Evolutionary conservation across 371 early-diverging fungal species (phyloP), one percentile per base, ranked within the genome.

Genomic region (Globomyces sp.): DNA sequence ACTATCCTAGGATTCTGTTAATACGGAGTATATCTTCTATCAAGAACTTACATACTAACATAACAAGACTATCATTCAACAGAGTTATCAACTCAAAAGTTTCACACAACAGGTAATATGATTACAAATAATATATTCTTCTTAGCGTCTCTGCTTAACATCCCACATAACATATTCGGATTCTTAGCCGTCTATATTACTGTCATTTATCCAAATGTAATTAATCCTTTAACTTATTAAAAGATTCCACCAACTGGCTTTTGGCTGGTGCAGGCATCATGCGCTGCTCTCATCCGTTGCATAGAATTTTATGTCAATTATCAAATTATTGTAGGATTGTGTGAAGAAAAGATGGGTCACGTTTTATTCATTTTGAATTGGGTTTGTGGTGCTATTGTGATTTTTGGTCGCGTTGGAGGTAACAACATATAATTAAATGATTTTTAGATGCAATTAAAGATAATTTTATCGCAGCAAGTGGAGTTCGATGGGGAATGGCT

Each of bases 351-450:
- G 11, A 46, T 8, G 8, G 11, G 11, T 5, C 0, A 5, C 11
- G 47, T 51, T 13, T 51, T 51, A 11, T 13, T 13, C 11, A 51
- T 51, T 11, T 5, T 51, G 6, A 51, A 11, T 51, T 11, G 51
- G 4, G 13, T 51, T 4, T 11, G 24, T 5, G 5, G 51, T 13
- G 51, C 34, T 4, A 11, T 51, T 5, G 51, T 51, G 51, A 11
- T 51, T 5, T 51, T 51, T 13, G 51, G 51, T 11, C 51, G 51
- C 51, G 51, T 51, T 51, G 11, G 51, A 51, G 5, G 51, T 51
- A 51, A 13, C 34, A 51, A 4, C 5, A 11, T 5, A 24, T 24
- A 24, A 24, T 24, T 24, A 24, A 24, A 24, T 6, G 1, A 51
- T 13, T 51, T 51, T 1, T 34, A 6, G 11, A 34, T 34, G 47